Percentiles rank a stretch among this genome's conserved stretches.
phyloP scores from a whole-genome alignment of 441 rosid species.

The Gossypium trilobum region DNA sequence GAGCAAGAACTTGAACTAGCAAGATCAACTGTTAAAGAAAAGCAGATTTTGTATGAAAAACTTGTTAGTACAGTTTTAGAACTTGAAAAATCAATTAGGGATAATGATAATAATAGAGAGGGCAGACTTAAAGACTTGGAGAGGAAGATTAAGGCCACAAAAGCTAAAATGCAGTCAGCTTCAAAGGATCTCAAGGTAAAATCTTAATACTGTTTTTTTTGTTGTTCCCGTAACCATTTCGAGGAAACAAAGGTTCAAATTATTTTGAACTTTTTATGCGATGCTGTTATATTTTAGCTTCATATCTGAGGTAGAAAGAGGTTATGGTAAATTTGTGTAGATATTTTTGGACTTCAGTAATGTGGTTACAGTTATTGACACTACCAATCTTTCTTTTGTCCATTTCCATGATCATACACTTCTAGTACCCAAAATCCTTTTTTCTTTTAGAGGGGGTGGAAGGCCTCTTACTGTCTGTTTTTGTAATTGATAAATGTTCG shows the following conservation, averaged over 20 bases:
- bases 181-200: conserved; percentile 83
- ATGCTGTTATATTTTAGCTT: neutral
- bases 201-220: conserved; percentile 13
- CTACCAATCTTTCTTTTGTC: neutral
- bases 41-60: conserved; percentile 48
- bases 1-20: conserved; percentile 78
- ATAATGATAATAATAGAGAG: conserved; percentile 75
- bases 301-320: neutral
- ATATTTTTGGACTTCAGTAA: neutral
- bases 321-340: neutral
- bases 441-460: neutral
- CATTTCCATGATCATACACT: neutral
- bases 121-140: conserved; percentile 73
- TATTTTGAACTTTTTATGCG: neutral
- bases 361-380: neutral
- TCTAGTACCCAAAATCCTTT: neutral
- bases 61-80: conserved; percentile 43
- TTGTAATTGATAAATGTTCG: neutral
- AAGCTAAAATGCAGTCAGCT: conserved; percentile 67
- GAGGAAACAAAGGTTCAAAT: neutral
- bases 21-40: conserved; percentile 52
- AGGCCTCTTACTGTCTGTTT: neutral
- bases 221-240: neutral
- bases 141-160: conserved; percentile 59
- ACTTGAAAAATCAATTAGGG: conserved; percentile 81